These are phyloP conservation scores for Pseudogymnoascus sp. DNA, from an alignment of 2,329 filamentous ascomycete genomes.

Conservation along the genomic window DNA sequence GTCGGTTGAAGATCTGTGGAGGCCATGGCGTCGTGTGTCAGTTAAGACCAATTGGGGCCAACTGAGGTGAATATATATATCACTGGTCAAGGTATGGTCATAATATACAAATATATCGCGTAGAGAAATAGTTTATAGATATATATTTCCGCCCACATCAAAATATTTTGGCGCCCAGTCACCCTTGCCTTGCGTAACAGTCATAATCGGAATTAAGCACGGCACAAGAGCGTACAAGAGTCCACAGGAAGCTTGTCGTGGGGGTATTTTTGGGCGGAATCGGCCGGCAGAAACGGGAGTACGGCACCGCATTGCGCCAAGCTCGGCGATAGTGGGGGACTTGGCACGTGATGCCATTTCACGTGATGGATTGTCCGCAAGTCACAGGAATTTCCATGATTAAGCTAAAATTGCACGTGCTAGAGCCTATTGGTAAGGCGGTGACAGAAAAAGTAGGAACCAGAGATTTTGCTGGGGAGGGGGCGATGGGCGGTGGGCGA, in stretches of 20 bases:
- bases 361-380: background rate
- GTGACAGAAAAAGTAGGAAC: constrained; percentile 9
- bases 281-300: background rate
- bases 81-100: background rate
- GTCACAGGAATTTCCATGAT: background rate
- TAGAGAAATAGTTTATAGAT: background rate
- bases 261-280: background rate
- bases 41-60: background rate
- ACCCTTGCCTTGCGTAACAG: background rate
- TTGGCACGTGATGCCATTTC: background rate
- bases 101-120: background rate
- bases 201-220: background rate
- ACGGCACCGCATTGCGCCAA: constrained; percentile 5
- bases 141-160: background rate
- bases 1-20: background rate
- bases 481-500: too few relatives aligned
- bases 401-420: background rate
- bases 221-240: background rate
- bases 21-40: background rate
- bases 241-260: background rate
- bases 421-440: constrained; percentile 1
- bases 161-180: constrained; percentile 5
- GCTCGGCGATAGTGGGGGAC: background rate
- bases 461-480: background rate
- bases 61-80: background rate